A percentile compares a stretch with the other conserved stretches of the same genome.
Evolutionary conservation across 106 monocot genomes (phyloP).

Genomic region (Dendrobium officinale): DNA sequence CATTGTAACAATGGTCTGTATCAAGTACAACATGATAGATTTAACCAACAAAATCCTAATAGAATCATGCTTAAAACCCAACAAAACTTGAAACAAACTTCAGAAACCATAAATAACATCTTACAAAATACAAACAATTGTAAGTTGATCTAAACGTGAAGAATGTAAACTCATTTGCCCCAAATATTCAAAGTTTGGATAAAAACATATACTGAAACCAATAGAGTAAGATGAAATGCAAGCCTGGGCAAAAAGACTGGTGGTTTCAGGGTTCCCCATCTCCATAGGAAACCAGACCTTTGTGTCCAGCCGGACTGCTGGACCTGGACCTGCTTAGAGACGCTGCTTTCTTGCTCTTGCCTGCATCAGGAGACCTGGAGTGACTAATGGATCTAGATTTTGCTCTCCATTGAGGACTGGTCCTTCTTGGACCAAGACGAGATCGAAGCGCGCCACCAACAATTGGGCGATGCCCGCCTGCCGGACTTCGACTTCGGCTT

Average conservation of each 20-base stretch:
- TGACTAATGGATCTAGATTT: conserved; percentile 17
- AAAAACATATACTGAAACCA: background rate
- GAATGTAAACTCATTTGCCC: background rate
- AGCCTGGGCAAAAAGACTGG: background rate
- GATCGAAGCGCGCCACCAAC: conserved; percentile 18
- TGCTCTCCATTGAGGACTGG: conserved; percentile 1
- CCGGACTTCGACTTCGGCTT: conserved; percentile 18
- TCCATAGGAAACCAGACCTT: conserved; percentile 41
- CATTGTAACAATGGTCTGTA: too few relatives aligned
- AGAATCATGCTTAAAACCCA: too few relatives aligned
- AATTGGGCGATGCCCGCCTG: background rate
- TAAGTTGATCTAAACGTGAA: too few relatives aligned
- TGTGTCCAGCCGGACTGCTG: conserved; percentile 25
- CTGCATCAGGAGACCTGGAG: conserved; percentile 9
- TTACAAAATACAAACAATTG: too few relatives aligned
- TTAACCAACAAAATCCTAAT: too few relatives aligned
- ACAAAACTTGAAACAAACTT: too few relatives aligned
- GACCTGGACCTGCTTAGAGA: conserved; percentile 26
- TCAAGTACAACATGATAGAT: too few relatives aligned
- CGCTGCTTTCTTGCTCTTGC: background rate
- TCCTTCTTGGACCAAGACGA: conserved; percentile 13
- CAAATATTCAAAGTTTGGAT: background rate
- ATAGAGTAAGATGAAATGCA: background rate
- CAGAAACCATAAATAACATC: too few relatives aligned
- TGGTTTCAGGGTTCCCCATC: conserved; percentile 11